These are phyloP conservation scores for Tremella fuciformis DNA, from an alignment of 768 basidiomycete genomes.

Conservation along the genomic window DNA sequence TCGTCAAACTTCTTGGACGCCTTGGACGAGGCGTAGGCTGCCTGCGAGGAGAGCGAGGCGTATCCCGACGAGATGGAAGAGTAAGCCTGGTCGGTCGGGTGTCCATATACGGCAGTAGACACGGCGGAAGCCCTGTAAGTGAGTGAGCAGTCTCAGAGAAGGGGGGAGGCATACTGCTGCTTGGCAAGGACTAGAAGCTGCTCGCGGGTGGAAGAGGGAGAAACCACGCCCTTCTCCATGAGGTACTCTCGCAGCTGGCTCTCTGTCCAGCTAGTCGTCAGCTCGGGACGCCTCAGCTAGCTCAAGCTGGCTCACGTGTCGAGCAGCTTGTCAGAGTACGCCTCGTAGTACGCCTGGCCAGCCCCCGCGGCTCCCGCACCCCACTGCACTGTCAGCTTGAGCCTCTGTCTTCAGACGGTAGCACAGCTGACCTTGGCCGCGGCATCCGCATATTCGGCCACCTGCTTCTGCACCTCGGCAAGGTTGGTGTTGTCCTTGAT, in stretches of 20 bases:
- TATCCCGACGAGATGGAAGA: constrained; percentile 28
- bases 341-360: constrained; percentile 51
- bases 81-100: constrained; percentile 53
- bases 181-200: constrained; percentile 75
- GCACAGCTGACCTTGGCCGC: constrained; percentile 43
- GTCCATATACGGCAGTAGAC: constrained; percentile 58
- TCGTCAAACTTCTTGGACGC: constrained; percentile 59
- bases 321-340: constrained; percentile 62
- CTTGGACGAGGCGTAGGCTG: constrained; percentile 48
- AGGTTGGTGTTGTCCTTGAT: constrained; percentile 55
- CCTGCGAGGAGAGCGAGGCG: constrained; percentile 34
- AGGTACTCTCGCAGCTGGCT: constrained; percentile 75
- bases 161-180: constrained; percentile 54
- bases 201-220: constrained; percentile 73
- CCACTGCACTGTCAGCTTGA: constrained; percentile 26
- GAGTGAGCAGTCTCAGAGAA: background rate
- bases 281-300: background rate
- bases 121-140: constrained; percentile 59
- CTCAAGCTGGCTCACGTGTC: constrained; percentile 55
- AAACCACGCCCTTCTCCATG: constrained; percentile 79
- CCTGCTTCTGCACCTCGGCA: constrained; percentile 55
- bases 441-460: constrained; percentile 50
- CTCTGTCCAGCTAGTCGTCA: constrained; percentile 67
- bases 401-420: constrained; percentile 5
- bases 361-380: constrained; percentile 44